A percentile compares a stretch with the other conserved stretches of the same genome.
phyloP scores from a whole-genome alignment of 345 rosid genomes.

The Populus pruinosa region DNA sequence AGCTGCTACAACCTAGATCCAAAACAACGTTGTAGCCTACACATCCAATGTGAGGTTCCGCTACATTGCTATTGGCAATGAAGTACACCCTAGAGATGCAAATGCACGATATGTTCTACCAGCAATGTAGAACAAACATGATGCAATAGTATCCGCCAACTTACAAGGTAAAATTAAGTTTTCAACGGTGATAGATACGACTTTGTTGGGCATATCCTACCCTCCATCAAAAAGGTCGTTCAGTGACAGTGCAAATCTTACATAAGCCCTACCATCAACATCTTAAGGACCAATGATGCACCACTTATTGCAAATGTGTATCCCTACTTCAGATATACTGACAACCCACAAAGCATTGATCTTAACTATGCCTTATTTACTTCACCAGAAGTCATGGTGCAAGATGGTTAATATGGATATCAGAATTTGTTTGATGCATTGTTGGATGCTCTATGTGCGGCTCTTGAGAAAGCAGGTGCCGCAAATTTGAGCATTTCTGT shows the following conservation, averaged over 20 bases:
- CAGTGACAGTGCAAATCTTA: background rate
- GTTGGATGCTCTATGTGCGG: slow-evolving; percentile 14
- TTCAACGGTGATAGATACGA: slow-evolving; percentile 29
- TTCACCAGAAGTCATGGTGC: background rate
- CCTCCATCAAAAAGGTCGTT: slow-evolving; percentile 32
- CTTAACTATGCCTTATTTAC: slow-evolving; percentile 15
- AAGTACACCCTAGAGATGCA: slow-evolving; percentile 24
- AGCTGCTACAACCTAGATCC: slow-evolving; percentile 33
- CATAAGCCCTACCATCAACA: slow-evolving; percentile 21
- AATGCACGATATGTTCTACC: slow-evolving; percentile 15
- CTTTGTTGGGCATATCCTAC: slow-evolving; percentile 7
- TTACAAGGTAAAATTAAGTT: slow-evolving; percentile 26
- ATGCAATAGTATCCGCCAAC: slow-evolving; percentile 14
- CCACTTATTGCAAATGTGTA: slow-evolving; percentile 26
- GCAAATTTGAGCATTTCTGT: slow-evolving; percentile 10
- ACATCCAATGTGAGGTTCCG: slow-evolving; percentile 32
- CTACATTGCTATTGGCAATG: slow-evolving; percentile 51
- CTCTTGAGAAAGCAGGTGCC: slow-evolving; percentile 21
- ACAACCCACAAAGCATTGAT: background rate
- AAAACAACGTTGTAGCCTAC: slow-evolving; percentile 22
- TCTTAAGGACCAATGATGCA: slow-evolving; percentile 2
- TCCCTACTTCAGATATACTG: slow-evolving; percentile 21
- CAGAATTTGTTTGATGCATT: slow-evolving; percentile 24
- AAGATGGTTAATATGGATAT: slow-evolving; percentile 13
- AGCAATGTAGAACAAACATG: slow-evolving; percentile 22